A percentile compares a stretch with the other conserved stretches of the same genome.
phyloP scores from a whole-genome alignment of 441 rosid species.

The Euphorbia celastroides region DNA sequence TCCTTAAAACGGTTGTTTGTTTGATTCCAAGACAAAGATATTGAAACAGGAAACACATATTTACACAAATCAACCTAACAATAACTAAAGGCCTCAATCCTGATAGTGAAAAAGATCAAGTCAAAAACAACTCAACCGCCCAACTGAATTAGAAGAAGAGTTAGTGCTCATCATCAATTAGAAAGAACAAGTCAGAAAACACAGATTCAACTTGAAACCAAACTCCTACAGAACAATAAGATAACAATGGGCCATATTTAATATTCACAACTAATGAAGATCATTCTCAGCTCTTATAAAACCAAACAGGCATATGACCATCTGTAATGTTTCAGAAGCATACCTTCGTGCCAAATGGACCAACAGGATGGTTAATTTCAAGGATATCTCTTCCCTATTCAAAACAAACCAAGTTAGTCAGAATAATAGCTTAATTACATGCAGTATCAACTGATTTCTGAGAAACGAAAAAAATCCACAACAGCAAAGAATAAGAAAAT shows the following conservation, averaged over 20 bases:
- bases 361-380: slow-evolving; percentile 56
- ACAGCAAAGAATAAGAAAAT: background rate
- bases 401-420: slow-evolving; percentile 14
- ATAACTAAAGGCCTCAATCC: background rate
- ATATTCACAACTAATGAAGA: background rate
- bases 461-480: background rate
- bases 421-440: slow-evolving; percentile 8
- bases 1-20: background rate
- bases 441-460: background rate
- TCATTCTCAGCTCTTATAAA: background rate
- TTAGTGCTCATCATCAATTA: background rate
- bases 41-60: background rate
- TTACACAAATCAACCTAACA: background rate
- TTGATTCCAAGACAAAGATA: background rate
- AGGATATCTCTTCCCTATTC: slow-evolving; percentile 61
- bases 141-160: background rate
- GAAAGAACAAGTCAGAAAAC: background rate
- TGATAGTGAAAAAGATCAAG: background rate
- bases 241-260: background rate
- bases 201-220: background rate
- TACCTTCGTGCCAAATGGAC: slow-evolving; percentile 66
- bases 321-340: background rate
- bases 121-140: too few relatives aligned
- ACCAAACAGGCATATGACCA: background rate
- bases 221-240: background rate